Base-by-base conservation (phyloP, 1,284 basidiomycete species). In the Crocinoboletus sp. region DNA sequence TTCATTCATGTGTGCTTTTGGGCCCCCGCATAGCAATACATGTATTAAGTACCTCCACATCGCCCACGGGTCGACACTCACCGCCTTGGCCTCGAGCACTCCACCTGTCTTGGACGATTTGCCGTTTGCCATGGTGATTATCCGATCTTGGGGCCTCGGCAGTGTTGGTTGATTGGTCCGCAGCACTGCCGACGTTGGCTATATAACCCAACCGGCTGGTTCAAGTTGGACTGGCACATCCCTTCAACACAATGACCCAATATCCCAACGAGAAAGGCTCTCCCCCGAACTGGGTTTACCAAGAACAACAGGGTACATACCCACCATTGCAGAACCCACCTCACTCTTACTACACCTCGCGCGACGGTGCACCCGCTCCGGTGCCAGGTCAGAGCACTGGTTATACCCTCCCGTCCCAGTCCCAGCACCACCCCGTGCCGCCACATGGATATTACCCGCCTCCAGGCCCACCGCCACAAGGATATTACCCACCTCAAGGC, bases 211-310 rank as follows among this genome's bases (percentile, higher is more conserved):
- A n/a, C n/a, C n/a, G n/a, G n/a, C n/a, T n/a, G n/a, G n/a, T n/a
- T n/a, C n/a, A n/a, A n/a, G n/a, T n/a, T n/a, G n/a, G n/a, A n/a
- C n/a, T n/a, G n/a, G n/a, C n/a, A n/a, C n/a, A n/a, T n/a, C n/a
- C n/a, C n/a, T n/a, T n/a, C n/a, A n/a, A n/a, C 6, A 10, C 6
- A 24, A 24, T 24, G 61, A 40, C 34, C 31, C 54, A 50, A 27
- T 51, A 46, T 41, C 55, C 58, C 25, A 30, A 43, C 48, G 60
- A 64, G 29, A 64, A 62, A 13, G 50, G 45, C 13, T 27, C 55
- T 24, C 57, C 38, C 17, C 15, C 49, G 2, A 22, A 38, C 38
- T 59, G 51, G 53, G 6, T 49, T 1, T 7, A 40, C 29, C 52
- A 53, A 20, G 27, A 11, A 5, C 41, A 38, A 5, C 42, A 51